phyloP scores from a whole-genome alignment of 2,329 filamentous ascomycete species.

The Phyllosticta capitalensis region DNA sequence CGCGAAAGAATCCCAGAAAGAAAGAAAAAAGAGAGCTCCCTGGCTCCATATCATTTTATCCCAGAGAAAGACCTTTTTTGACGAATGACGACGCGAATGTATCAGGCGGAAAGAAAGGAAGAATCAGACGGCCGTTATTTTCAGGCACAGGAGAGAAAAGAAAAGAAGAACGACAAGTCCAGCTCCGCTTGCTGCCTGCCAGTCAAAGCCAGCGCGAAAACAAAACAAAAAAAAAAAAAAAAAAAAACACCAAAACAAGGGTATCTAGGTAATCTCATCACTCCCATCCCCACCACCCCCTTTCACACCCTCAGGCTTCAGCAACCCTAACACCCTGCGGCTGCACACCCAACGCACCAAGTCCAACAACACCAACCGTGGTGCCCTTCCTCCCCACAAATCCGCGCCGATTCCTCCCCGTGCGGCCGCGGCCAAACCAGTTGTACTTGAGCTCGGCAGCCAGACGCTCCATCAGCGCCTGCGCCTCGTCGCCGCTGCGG shows the following conservation, averaged over 20 bases:
- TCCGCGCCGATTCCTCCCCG: slow-evolving; percentile 77
- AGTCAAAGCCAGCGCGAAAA: too few species aligned
- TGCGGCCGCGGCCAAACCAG: slow-evolving; percentile 85
- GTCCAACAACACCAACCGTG: neutral
- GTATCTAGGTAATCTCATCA: neutral
- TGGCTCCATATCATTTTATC: too few species aligned
- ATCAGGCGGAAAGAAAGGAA: too few species aligned
- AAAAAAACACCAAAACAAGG: neutral
- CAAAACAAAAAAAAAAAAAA: neutral
- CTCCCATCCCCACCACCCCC: neutral
- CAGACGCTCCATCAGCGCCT: slow-evolving; percentile 72
- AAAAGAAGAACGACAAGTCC: too few species aligned
- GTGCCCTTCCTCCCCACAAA: slow-evolving; percentile 38
- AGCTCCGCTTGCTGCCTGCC: too few species aligned
- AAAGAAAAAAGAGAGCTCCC: too few species aligned
- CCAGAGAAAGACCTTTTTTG: too few species aligned
- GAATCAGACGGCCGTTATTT: too few species aligned
- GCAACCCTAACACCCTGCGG: neutral
- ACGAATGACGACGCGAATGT: too few species aligned
- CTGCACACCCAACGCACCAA: slow-evolving; percentile 5
- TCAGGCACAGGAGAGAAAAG: too few species aligned
- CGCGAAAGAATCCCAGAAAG: too few species aligned
- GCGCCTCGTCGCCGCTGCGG: slow-evolving; percentile 60
- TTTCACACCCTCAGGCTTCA: neutral
- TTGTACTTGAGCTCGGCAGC: slow-evolving; percentile 88